These are phyloP conservation scores for Trichaptum fuscoviolaceum DNA, from an alignment of 768 basidiomycete genomes.

Conservation along the genomic window DNA sequence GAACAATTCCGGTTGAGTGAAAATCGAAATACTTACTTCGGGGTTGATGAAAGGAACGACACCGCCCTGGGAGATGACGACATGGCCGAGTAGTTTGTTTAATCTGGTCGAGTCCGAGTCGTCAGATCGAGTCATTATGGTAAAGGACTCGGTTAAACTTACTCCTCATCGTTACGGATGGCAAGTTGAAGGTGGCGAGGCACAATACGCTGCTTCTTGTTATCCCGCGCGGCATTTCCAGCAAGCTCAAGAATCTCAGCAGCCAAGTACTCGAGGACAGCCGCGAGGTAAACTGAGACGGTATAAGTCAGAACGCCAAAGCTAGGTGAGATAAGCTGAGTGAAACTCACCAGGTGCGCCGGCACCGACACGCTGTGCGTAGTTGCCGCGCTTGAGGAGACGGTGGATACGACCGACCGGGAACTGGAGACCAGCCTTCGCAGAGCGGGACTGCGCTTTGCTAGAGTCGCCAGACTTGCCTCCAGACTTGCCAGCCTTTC, in stretches of 20 bases:
- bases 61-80: slow-evolving; percentile 90
- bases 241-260: slow-evolving; percentile 93
- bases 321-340: slow-evolving; percentile 12
- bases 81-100: slow-evolving; percentile 77
- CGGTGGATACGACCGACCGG: slow-evolving; percentile 92
- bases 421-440: slow-evolving; percentile 76
- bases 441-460: slow-evolving; percentile 65
- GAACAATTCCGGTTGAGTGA: not conserved
- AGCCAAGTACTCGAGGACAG: slow-evolving; percentile 87
- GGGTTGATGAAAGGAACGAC: slow-evolving; percentile 69
- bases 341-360: slow-evolving; percentile 67
- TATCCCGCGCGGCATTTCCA: slow-evolving; percentile 77
- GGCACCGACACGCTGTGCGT: slow-evolving; percentile 82
- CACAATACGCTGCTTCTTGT: slow-evolving; percentile 92
- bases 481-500: slow-evolving; percentile 43
- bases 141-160: slow-evolving; percentile 17
- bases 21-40: slow-evolving; percentile 19
- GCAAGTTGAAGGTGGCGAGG: slow-evolving; percentile 91
- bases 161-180: slow-evolving; percentile 89
- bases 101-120: slow-evolving; percentile 33
- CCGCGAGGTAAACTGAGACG: slow-evolving; percentile 73
- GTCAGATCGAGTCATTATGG: not conserved
- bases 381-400: slow-evolving; percentile 84
- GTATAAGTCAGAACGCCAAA: slow-evolving; percentile 1
- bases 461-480: slow-evolving; percentile 44